These are phyloP conservation scores for Coniochaeta hoffmannii DNA, from an alignment of 2,329 filamentous ascomycete species.

Conservation along the genomic window DNA sequence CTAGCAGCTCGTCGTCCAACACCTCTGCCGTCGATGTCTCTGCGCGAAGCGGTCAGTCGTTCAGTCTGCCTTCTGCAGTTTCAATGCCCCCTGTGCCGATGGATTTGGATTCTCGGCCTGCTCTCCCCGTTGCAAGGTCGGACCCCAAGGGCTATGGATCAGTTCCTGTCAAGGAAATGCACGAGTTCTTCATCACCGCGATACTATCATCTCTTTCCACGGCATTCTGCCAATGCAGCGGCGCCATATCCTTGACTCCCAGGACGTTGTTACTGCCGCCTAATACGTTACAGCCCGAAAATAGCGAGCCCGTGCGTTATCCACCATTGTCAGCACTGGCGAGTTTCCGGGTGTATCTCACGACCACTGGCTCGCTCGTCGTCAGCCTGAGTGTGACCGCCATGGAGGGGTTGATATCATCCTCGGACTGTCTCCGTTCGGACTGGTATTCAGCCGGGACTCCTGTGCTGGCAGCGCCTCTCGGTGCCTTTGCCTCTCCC, in stretches of 20 bases:
- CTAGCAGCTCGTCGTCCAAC: slow-evolving; percentile 37
- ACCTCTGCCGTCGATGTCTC: slow-evolving; percentile 30
- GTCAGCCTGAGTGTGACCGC: slow-evolving; percentile 40
- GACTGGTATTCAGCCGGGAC: slow-evolving; percentile 32
- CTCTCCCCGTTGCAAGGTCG: slow-evolving; percentile 4
- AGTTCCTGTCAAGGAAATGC: slow-evolving; percentile 34
- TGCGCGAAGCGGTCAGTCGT: slow-evolving; percentile 22
- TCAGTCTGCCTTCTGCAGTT: slow-evolving; percentile 18
- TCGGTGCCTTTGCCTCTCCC: slow-evolving; percentile 40
- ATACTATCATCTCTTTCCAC: slow-evolving; percentile 41
- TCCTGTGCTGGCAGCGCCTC: slow-evolving; percentile 45
- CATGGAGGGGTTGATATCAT: slow-evolving; percentile 37
- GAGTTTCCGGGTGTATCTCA: slow-evolving; percentile 46
- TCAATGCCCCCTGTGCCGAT: slow-evolving; percentile 6
- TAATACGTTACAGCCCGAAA: slow-evolving; percentile 17
- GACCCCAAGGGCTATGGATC: slow-evolving; percentile 27
- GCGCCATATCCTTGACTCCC: slow-evolving; percentile 45
- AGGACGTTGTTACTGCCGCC: slow-evolving; percentile 41
- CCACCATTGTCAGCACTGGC: slow-evolving; percentile 31
- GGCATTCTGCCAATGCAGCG: slow-evolving; percentile 38
- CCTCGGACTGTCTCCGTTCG: slow-evolving; percentile 34
- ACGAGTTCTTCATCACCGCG: slow-evolving; percentile 49
- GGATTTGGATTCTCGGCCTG: background rate
- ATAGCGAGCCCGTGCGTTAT: slow-evolving; percentile 17
- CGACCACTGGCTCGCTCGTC: slow-evolving; percentile 46